Evolutionary conservation across 2,329 filamentous ascomycete genomes (phyloP).

Genomic region (Pseudonectria foliicola): DNA sequence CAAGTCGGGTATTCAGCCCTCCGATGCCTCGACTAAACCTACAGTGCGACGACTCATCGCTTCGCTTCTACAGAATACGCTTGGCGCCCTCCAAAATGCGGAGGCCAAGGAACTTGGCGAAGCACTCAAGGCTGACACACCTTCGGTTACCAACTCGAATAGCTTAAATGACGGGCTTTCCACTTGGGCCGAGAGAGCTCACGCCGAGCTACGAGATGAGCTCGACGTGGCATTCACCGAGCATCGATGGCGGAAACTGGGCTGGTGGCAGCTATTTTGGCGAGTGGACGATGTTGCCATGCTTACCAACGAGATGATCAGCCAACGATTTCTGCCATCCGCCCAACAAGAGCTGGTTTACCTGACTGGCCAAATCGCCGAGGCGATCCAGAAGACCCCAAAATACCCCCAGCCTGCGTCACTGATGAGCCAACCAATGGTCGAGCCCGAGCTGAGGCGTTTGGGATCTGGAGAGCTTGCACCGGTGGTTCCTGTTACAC

Average conservation of each 20-base stretch:
- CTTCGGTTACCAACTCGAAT: conserved; percentile 29
- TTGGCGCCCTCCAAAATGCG: conserved; percentile 42
- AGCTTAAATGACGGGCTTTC: conserved; percentile 54
- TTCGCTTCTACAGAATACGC: conserved; percentile 55
- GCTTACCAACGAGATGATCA: conserved; percentile 72
- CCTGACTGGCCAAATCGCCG: conserved; percentile 68
- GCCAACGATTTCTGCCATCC: conserved; percentile 65
- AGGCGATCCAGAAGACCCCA: conserved; percentile 26
- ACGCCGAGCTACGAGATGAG: conserved; percentile 74
- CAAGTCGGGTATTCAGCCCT: conserved; percentile 35
- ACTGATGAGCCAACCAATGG: conserved; percentile 3
- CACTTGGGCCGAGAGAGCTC: conserved; percentile 70
- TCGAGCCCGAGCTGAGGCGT: conserved; percentile 8
- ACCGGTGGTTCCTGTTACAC: conserved; percentile 15
- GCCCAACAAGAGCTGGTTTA: conserved; percentile 80
- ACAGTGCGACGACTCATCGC: conserved; percentile 59
- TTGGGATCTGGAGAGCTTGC: conserved; percentile 20
- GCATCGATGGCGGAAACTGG: conserved; percentile 69
- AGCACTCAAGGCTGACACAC: conserved; percentile 24
- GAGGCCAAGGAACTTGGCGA: conserved; percentile 33
- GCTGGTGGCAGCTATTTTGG: conserved; percentile 96
- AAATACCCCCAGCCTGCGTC: conserved; percentile 31
- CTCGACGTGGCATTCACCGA: conserved; percentile 72
- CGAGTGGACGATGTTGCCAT: conserved; percentile 85
- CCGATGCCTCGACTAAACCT: conserved; percentile 49